Evolutionary conservation across 139 green algal species (phyloP), one percentile per base, ranked within the genome.

Genomic region (Mesotaenium endlicherianum): DNA sequence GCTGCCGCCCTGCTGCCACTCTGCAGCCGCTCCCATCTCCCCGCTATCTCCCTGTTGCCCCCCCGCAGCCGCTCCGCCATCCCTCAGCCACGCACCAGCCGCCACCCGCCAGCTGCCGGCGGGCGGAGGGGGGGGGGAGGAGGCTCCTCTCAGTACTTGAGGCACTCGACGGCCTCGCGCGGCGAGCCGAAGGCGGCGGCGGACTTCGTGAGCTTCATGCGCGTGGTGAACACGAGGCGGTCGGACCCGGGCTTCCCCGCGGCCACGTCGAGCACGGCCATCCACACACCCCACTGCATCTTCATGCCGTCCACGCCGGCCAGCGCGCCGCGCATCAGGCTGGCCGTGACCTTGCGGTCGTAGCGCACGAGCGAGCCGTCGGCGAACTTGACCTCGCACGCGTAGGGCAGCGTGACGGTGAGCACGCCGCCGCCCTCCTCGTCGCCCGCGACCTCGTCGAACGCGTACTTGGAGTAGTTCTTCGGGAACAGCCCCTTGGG

Each of bases 401-500:
- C 60, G 43, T 47, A 72, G 8, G 60, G 60, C 60, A 72, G 20
- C 60, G 11, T 11, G 11, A 72, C 60, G 17, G 17, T 11, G 8
- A 72, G 11, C 8, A 38, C 43, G 36, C 60, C 60, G 20, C 26
- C 53, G 53, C 26, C 26, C 11, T 72, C 60, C 8, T 72, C 11
- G 8, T 36, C 41, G 8, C 43, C 43, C 5, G 41, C 60, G 43
- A 47, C 11, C 41, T 6, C 36, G 8, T 72, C 60, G 60, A 72
- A 14, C 6, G 60, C 43, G 60, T 72, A 72, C 43, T 11, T 72
- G 60, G 11, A 11, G 8, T 47, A 36, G 11, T 72, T 72, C 11
- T 72, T 72, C 20, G 60, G 60, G 43, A 72, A 72, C 36, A 72
- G 41, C 11, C 60, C 60, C 11, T 72, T 72, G 6, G 60, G 60